Evolutionary conservation across 1,284 basidiomycete species (phyloP), one percentile per base, ranked within the genome.

Genomic region (Amylostereum areolatum): DNA sequence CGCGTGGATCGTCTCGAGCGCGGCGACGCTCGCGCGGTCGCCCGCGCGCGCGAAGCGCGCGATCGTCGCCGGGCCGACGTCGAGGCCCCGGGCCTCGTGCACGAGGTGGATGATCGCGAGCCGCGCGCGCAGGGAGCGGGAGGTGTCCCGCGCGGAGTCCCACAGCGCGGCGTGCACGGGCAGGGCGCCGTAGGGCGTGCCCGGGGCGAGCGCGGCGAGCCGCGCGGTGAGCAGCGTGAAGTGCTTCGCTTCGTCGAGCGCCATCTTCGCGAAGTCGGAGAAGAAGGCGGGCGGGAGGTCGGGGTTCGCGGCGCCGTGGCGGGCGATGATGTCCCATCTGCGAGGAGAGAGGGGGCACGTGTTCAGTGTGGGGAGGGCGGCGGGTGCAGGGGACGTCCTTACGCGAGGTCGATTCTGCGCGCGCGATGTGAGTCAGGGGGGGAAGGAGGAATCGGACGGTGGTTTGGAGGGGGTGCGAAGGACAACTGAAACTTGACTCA

Each of bases 41-140:
- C 86, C 80, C 8, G 84, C 83, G 31, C 78, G 76, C 6, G 76
- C 71, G 59, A 93, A 89, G 53, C 83, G 81, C 52, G 81, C 84
- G 57, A 96, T 92, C 3, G 91, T 93, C 10, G 77, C 73, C 0
- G 92, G 92, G 61, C 92, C 92, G 52, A 93, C 88, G 65, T 94
- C 92, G 5, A 94, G 73, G 2, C 92, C 91, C 29, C 91, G 73
- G 1, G 91, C 90, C 70, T 94, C 92, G 62, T 93, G 91, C 0
- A 94, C 91, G 30, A 94, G 80, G 59, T 93, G 91, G 56, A 94
- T 91, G 64, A 94, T 93, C 2, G 89, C 88, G 28, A 94, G 78
- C 2, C 91, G 78, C 0, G 89, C 75, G 33, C 81, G 78, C 31
- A 94, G 74, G 2, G 86, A 90, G 46, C 81, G 64, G 3, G 80